Evolutionary conservation across 208 protist genomes (phyloP), one percentile per base, ranked within the genome.

Genomic region (Strigomonas culicis): DNA sequence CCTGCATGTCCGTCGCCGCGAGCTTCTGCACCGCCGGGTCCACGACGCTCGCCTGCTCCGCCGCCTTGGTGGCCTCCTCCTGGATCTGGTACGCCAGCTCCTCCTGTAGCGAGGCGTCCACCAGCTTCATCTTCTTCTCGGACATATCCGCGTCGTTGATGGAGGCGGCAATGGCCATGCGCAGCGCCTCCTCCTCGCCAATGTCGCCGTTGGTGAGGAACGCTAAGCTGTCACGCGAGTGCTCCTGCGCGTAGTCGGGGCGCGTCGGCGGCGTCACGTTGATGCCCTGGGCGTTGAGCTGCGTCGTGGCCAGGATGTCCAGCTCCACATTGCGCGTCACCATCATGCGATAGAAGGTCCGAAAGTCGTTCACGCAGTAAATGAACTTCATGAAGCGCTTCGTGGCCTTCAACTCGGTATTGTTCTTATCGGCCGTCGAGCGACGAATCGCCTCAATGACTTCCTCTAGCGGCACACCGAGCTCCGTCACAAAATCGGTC

Each of bases 321-420:
- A 97, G 77, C 75, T 97, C 83, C 63, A 96, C 72, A 70, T 97
- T 97, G 44, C 92, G 81, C 74, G 80, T 81, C 70, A 87, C 72
- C 94, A 98, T 98, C 80, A 96, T 87, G 7, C 80, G 75, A 63
- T 94, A 77, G 60, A 98, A 98, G n/a, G 68, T 75, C 28, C 44
- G 51, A 65, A 97, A 98, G 75, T 97, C 90, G 50, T 98, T 92
- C 19, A 89, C 67, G 46, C 70, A 80, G 62, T 88, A 84, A 44
- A 98, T 82, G 59, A 87, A 77, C 43, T 82, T 78, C 19, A 94
- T 47, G 51, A 96, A 71, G 43, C 70, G 57, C n/a, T 82, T 72
- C 0, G 76, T 70, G 0, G 77, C 70, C 10, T 79, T 52, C 15
- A 52, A 32, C 43, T 80, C 67, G 3, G 64, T 67, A 11, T 52